Evolutionary conservation across 768 basidiomycete genomes (phyloP), one percentile per base, ranked within the genome.

Genomic region (Rhodocollybia butyracea): DNA sequence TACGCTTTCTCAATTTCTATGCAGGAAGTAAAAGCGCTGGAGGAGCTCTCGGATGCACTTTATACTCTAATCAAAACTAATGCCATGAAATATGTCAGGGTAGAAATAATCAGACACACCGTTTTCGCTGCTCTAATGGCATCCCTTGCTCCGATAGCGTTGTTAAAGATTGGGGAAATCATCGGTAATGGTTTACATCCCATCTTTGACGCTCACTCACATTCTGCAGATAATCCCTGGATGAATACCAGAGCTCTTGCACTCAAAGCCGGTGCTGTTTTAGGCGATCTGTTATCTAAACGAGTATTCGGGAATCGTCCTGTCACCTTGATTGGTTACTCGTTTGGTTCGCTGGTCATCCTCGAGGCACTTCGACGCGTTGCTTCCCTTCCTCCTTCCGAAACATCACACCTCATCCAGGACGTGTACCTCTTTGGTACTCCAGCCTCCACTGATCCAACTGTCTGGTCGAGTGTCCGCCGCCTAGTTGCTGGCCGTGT

Each of bases 361-460:
- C 79, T 79, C 60, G 79, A 82, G 60, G 81, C 81, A 3, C 71
- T 84, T 19, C 75, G 73, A 54, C 63, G 76, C 59, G 74, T 85
- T 30, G 72, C 78, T 5, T 62, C 70, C 13, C 71, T 78, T 11
- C 72, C 74, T 1, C 74, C 78, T 3, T 63, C 69, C 5, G 64
- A 79, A 57, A 80, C 81, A 4, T 59, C 68, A 15, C 73, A 77
- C 54, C 67, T 83, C 19, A 68, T 83, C 21, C 74, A 85, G 54
- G 80, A 83, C 60, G 81, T 81, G 7, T 84, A 70, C 58, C 65
- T 83, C 8, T 81, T 81, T 59, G 83, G 83, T 5, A 71, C 76
- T 2, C 82, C 83, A 2, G 68, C 72, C 2, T 61, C 77, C 8
- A 70, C 71, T 5, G 75, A 80, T 57, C 58, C 64, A 17, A 60